These are phyloP conservation scores for Phellopilus nigrolimitatus DNA, from an alignment of 1,284 basidiomycete genomes.

Conservation along the genomic window DNA sequence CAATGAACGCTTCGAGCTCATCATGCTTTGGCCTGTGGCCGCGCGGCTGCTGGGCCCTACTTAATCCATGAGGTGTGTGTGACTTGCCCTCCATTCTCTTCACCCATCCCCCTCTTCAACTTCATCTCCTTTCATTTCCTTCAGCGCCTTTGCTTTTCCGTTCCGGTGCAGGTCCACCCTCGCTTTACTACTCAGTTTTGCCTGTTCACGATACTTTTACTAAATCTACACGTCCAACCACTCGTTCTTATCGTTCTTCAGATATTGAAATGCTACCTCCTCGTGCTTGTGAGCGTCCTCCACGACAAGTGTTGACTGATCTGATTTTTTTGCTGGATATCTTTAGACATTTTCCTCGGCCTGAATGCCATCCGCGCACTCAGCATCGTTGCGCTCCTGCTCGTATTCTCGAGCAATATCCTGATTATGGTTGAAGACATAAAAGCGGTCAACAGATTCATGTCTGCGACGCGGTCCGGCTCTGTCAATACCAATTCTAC, in stretches of 20 bases:
- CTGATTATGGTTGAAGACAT: constrained; percentile 77
- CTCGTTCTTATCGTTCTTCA: not conserved
- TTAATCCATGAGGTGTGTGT: constrained; percentile 1
- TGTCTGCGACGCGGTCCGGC: constrained; percentile 36
- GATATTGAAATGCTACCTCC: constrained; percentile 35
- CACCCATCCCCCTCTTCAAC: not conserved
- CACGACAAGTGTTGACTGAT: not conserved
- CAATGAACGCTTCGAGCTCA: not conserved
- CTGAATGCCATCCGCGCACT: constrained; percentile 76
- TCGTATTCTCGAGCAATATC: constrained; percentile 79
- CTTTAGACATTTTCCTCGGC: constrained; percentile 65
- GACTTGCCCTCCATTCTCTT: not conserved
- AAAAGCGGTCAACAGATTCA: constrained; percentile 67
- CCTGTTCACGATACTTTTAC: not conserved
- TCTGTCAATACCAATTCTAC: constrained; percentile 32
- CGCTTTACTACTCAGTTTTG: constrained; percentile 1
- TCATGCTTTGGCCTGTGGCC: not conserved
- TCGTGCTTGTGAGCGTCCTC: constrained; percentile 35
- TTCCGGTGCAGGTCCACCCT: constrained; percentile 21
- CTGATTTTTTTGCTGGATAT: not conserved
- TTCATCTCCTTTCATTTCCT: not conserved
- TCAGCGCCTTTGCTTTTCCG: not conserved
- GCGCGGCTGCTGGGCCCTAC: constrained; percentile 1
- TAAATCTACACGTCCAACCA: not conserved
- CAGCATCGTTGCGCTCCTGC: constrained; percentile 73